These are phyloP conservation scores for Ogataea angusta DNA, from an alignment of 805 yeast species.

Conservation along the genomic window DNA sequence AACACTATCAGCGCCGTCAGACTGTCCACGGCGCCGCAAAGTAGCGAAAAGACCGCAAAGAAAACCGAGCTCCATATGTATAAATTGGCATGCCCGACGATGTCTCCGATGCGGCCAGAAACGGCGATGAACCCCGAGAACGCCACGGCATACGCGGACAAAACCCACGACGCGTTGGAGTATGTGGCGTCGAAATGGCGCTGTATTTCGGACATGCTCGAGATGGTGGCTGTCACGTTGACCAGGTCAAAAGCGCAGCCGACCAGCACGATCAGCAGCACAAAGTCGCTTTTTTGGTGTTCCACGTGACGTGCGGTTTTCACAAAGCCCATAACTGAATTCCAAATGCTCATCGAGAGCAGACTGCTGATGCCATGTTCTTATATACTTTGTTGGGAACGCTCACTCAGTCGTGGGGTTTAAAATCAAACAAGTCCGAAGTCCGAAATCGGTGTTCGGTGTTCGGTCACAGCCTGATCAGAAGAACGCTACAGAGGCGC, in stretches of 20 bases:
- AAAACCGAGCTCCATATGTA: conserved; percentile 21
- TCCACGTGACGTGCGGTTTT: background rate
- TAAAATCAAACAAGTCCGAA: background rate
- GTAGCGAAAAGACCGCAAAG: conserved; percentile 27
- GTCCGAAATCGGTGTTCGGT: background rate
- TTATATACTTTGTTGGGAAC: background rate
- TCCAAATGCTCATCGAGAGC: background rate
- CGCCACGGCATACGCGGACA: conserved; percentile 42
- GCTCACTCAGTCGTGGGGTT: background rate
- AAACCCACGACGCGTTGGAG: conserved; percentile 38
- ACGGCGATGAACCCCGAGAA: conserved; percentile 42
- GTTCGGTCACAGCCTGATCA: background rate
- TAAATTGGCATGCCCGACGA: conserved; percentile 36
- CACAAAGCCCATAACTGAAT: background rate
- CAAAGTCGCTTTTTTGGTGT: conserved; percentile 9
- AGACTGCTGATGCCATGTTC: background rate
- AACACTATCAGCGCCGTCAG: conserved; percentile 37
- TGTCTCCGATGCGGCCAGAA: conserved; percentile 41
- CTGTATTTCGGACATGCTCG: conserved; percentile 26
- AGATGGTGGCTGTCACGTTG: conserved; percentile 26
- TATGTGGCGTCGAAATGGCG: conserved; percentile 36
- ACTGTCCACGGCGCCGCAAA: conserved; percentile 36
- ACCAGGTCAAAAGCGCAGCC: conserved; percentile 24
- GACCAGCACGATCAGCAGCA: conserved; percentile 13
- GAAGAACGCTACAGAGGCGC: conserved; percentile 60